Evolutionary conservation across 1,284 basidiomycete genomes (phyloP).

Genomic region (Ustilago trichophora): DNA sequence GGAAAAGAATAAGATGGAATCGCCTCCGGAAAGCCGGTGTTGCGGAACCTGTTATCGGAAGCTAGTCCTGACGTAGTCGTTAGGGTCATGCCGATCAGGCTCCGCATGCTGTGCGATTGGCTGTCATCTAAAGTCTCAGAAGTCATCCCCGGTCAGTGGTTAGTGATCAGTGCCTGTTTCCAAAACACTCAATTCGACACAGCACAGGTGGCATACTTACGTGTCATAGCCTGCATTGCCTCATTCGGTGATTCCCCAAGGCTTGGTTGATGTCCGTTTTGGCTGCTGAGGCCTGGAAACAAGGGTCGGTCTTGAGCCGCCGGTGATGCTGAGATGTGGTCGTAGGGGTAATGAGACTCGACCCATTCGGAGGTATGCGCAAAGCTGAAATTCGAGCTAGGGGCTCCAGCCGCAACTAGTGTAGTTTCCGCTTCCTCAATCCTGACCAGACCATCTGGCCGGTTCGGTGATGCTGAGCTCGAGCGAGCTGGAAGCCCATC

Average conservation of each 20-base stretch:
- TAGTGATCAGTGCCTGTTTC: too few species aligned
- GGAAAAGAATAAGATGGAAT: neutral
- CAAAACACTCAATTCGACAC: too few species aligned
- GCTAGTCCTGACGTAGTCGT: neutral
- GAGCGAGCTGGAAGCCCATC: conserved; percentile 3
- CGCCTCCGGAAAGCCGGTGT: neutral
- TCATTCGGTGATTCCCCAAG: too few species aligned
- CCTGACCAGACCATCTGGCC: neutral
- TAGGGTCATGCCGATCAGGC: neutral
- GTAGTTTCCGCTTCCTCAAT: neutral
- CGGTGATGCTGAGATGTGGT: neutral
- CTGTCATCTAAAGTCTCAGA: too few species aligned
- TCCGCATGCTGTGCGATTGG: conserved; percentile 1
- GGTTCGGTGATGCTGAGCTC: conserved; percentile 11
- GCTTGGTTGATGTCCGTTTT: neutral
- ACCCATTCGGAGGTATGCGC: neutral
- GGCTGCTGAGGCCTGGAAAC: neutral
- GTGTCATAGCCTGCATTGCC: too few species aligned
- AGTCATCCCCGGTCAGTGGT: too few species aligned
- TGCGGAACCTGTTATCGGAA: neutral
- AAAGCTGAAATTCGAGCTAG: neutral
- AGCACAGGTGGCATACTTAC: too few species aligned
- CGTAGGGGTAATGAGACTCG: neutral
- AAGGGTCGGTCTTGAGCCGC: neutral
- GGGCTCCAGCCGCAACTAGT: neutral